Conservation (phyloP, 768 basidiomycete species). For the Paxillus involutus region DNA sequence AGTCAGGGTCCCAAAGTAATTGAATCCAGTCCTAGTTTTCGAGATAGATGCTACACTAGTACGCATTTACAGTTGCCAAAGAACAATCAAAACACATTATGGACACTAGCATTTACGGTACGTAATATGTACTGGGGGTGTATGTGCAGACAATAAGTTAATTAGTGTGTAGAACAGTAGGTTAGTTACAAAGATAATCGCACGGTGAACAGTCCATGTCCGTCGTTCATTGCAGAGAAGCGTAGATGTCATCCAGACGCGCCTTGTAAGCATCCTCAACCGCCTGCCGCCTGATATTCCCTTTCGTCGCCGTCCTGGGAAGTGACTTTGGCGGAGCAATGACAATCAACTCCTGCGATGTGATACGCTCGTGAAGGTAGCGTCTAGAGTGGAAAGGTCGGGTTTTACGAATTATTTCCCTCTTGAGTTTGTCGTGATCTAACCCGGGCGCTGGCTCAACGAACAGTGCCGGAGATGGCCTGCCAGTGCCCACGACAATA, state of each 20-base stretch:
- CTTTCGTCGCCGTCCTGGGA: slow-evolving; percentile 79
- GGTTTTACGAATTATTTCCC: slow-evolving; percentile 71
- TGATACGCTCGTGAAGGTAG: slow-evolving; percentile 80
- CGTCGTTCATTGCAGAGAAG: slow-evolving; percentile 19
- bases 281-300: slow-evolving; percentile 75
- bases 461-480: slow-evolving; percentile 76
- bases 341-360: slow-evolving; percentile 60
- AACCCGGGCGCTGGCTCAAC: slow-evolving; percentile 60
- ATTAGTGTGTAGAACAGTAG: slow-evolving; percentile 13
- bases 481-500: slow-evolving; percentile 74
- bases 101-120: slow-evolving; percentile 11
- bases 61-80: background rate
- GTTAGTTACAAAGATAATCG: slow-evolving; percentile 9
- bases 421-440: slow-evolving; percentile 59
- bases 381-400: slow-evolving; percentile 71
- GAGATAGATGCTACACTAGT: background rate
- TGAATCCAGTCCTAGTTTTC: background rate
- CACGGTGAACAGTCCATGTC: background rate
- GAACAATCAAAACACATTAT: background rate
- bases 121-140: slow-evolving; percentile 21
- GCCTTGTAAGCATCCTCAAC: slow-evolving; percentile 65
- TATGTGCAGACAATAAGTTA: slow-evolving; percentile 9
- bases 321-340: slow-evolving; percentile 65
- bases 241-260: slow-evolving; percentile 60
- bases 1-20: background rate